Base-by-base conservation (phyloP, 2,329 filamentous ascomycete genomes). In the Phoma herbarum region DNA sequence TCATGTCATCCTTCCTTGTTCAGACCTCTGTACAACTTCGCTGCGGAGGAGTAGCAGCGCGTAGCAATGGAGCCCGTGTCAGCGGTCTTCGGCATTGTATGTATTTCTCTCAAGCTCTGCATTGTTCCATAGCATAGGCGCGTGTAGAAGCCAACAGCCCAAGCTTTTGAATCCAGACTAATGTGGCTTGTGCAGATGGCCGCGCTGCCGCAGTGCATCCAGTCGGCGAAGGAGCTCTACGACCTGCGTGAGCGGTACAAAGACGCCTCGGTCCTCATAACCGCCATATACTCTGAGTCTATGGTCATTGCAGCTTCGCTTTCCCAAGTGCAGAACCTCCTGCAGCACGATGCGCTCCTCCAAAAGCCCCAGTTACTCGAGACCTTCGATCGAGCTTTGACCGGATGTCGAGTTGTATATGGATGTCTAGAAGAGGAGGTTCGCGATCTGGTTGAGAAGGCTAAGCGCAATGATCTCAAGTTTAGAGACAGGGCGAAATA, bases 261-360 rank as follows among this genome's bases (percentile, higher is more conserved):
- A 35, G 68, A 75, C 56, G 74, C 74, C 10, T 68, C 67, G 8
- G 25, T 69, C 2, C 65, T 71, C 9, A 75, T 76, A 45, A 70
- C 68, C 6, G 65, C 72, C 20, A 73, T 76, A 37, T 75, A 75
- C 50, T 66, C 71, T 18, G 74, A 76, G 48, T 72, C 71, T 4
- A 71, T 73, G 62, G 67, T 74, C 39, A 68, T 75, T 18, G 72
- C 73, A 0, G 73, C 74, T 8, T 73, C 71, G 2, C 54, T 76
- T 2, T 67, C 68, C 4, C 74, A 75, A 55, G 60, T 75, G 10
- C 71, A 75, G 49, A 67, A 53, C 45, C 63, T 76, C 2, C 46
- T 75, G 3, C 61, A 73, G 6, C 62, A 68, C 53, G 67, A 71
- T 51, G 63, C 66, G n/a, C 58, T 76, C 11, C 57, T 61, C 18